Evolutionary conservation across 176 grass and related monocot genomes (phyloP).

Genomic region (Canna indica): DNA sequence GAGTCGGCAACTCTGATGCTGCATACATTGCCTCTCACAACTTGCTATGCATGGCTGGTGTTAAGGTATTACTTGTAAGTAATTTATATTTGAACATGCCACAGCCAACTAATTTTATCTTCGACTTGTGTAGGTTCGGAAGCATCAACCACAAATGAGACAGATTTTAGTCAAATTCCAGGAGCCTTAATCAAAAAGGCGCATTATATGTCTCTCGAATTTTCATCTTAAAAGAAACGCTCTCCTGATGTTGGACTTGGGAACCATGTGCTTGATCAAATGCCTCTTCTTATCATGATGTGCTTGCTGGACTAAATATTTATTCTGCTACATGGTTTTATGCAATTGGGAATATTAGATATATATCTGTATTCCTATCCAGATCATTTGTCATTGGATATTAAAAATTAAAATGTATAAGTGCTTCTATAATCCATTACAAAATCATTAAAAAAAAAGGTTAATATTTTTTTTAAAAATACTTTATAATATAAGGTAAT

Average conservation of each 20-base stretch:
- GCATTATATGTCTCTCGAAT: neutral
- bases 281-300: neutral
- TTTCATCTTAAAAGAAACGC: neutral
- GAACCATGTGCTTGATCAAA: neutral
- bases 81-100: neutral
- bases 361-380: no score
- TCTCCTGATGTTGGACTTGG: neutral
- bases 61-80: slow-evolving; percentile 46
- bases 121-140: slow-evolving; percentile 51
- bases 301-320: neutral
- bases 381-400: no score
- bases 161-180: slow-evolving; percentile 81
- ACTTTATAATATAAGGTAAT: no score
- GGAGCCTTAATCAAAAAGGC: slow-evolving; percentile 26
- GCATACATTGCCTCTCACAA: slow-evolving; percentile 84
- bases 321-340: no score
- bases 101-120: neutral
- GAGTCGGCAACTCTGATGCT: slow-evolving; percentile 51
- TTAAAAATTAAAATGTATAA: no score
- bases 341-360: no score
- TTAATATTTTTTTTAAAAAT: no score
- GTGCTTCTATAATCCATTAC: no score
- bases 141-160: slow-evolving; percentile 76
- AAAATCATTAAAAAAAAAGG: no score
- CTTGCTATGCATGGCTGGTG: slow-evolving; percentile 66